Percentiles rank a stretch among this genome's conserved stretches.
Evolutionary conservation across 495 filamentous ascomycete species (phyloP).

Genomic region (Neurospora sp.): DNA sequence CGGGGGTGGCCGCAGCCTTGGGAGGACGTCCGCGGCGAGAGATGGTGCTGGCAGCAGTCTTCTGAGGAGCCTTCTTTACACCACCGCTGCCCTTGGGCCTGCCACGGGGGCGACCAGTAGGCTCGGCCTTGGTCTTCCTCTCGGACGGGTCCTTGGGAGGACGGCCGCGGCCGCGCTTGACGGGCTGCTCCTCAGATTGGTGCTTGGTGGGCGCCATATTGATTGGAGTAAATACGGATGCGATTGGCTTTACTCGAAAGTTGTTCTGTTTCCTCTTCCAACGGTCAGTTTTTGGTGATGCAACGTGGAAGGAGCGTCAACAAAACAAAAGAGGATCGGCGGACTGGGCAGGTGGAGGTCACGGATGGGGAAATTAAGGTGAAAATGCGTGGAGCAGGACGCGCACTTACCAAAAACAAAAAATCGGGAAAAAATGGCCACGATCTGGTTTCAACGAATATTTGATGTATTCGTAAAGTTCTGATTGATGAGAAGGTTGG

Average conservation of each 20-base stretch:
- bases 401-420: background rate
- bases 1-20: constrained; percentile 12
- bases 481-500: background rate
- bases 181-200: constrained; percentile 9
- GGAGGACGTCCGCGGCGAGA: constrained; percentile 28
- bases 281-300: background rate
- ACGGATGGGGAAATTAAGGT: background rate
- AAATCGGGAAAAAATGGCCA: background rate
- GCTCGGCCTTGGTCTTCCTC: constrained; percentile 23
- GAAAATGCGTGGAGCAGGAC: background rate
- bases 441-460: background rate
- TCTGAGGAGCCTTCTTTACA: constrained; percentile 23
- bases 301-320: background rate
- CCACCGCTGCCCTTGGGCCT: constrained; percentile 31
- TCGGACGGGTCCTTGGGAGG: constrained; percentile 28
- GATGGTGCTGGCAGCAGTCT: constrained; percentile 3
- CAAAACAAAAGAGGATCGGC: background rate
- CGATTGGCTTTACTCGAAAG: background rate
- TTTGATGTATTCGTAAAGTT: background rate
- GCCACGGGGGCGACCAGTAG: constrained; percentile 34
- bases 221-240: background rate
- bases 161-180: constrained; percentile 37
- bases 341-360: background rate
- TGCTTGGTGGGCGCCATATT: constrained; percentile 14
- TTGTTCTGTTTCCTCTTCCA: background rate